Evolutionary conservation across 129 eudicot genomes (phyloP).

Genomic region (Dittrichia graveolens): DNA sequence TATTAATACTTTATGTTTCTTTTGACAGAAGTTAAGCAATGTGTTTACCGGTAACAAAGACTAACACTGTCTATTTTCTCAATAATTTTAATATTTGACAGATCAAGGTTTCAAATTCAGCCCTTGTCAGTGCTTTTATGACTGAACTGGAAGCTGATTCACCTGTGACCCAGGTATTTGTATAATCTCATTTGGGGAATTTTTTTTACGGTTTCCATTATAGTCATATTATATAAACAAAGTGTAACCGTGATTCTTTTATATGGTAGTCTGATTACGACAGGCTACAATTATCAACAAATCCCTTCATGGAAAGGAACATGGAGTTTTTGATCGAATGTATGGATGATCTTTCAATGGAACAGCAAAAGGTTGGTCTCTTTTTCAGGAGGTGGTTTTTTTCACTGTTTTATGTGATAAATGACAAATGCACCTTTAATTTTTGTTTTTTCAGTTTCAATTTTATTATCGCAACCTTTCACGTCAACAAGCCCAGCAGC

Average conservation of each 20-base stretch:
- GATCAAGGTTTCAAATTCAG: slow-evolving; percentile 94
- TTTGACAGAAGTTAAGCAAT: background rate
- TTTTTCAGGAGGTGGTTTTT: background rate
- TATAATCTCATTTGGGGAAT: background rate
- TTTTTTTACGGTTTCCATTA: background rate
- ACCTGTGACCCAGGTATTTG: slow-evolving; percentile 75
- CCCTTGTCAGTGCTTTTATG: slow-evolving; percentile 88
- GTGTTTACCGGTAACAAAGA: too few relatives aligned
- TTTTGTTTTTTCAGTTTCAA: slow-evolving; percentile 64
- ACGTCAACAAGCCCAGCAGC: slow-evolving; percentile 99
- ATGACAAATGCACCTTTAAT: background rate
- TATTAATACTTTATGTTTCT: background rate
- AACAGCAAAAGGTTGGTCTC: slow-evolving; percentile 80
- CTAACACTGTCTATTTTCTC: background rate
- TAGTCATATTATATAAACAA: background rate
- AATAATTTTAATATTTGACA: slow-evolving; percentile 29
- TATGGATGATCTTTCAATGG: slow-evolving; percentile 96
- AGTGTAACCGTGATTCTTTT: slow-evolving; percentile 17
- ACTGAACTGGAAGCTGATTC: slow-evolving; percentile 86
- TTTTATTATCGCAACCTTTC: slow-evolving; percentile 81
- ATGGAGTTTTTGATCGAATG: slow-evolving; percentile 90
- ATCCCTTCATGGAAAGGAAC: slow-evolving; percentile 88
- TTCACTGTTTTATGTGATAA: background rate
- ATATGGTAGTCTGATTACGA: slow-evolving; percentile 80
- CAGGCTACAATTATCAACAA: slow-evolving; percentile 81